Evolutionary conservation across 306 rosid genomes (phyloP), one percentile per base, ranked within the genome.

Genomic region (Cicer cuneatum): DNA sequence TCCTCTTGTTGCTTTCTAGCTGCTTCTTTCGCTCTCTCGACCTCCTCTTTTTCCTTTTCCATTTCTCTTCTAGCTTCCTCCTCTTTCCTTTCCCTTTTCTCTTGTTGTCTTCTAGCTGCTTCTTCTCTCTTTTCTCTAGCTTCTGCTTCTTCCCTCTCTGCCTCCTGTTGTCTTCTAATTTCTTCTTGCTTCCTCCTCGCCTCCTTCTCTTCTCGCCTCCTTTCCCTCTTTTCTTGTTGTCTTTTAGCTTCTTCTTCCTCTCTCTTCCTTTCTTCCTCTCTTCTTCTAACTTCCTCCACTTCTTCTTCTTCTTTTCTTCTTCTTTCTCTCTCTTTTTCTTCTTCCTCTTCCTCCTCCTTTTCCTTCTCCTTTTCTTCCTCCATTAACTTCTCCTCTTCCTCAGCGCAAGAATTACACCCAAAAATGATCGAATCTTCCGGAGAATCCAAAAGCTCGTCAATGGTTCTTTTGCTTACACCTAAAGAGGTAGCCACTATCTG

Each of bases 351-450:
- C 35, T 81, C 81, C 61, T 82, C 68, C 35, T 49, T 72, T 24
- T 81, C 56, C 80, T 14, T 72, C 72, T 80, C 85, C 0, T 33
- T 19, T 21, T 88, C 92, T 53, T 90, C 90, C 74, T 60, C 39
- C 95, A 88, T 88, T 1, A 73, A 47, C 81, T 68, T 85, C 51
- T 82, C 86, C 83, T 90, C 96, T 65, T 94, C 96, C 82, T 90
- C 98, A 0, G 98, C 98, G 19, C 99, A 94, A 7, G 95, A 88
- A 58, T 43, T 18, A 69, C 99, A 94, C 60, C 74, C 87, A 49
- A 92, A 76, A 47, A 94, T 77, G 61, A 89, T 51, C 1, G 97
- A 88, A 0, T 87, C 96, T 2, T 16, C 79, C 38, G 73, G 82
- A 5, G 82, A 56, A 49, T 65, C 70, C 77, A 89, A 70, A 80